phyloP scores from a whole-genome alignment of 1,139 yeast genomes.

The Arxiozyma slooffiae region DNA sequence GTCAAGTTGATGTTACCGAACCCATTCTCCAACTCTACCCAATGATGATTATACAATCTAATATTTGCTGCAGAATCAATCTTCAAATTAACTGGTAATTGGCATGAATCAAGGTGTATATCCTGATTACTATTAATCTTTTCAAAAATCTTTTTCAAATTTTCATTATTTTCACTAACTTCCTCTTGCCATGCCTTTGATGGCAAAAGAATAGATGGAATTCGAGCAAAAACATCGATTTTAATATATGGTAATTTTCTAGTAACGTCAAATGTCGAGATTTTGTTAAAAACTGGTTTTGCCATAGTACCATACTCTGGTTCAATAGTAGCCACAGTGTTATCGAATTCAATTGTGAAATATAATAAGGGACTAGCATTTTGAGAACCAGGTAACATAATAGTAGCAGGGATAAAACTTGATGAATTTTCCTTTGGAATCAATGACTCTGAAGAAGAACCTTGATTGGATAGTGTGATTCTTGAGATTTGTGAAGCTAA shows the following conservation, averaged over 20 bases:
- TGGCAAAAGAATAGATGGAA: slow-evolving; percentile 59
- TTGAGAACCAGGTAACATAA: slow-evolving; percentile 44
- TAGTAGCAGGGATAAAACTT: slow-evolving; percentile 52
- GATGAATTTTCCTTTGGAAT: slow-evolving; percentile 29
- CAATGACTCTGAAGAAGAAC: slow-evolving; percentile 24
- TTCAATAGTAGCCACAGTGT: slow-evolving; percentile 73
- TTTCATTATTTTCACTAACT: slow-evolving; percentile 21
- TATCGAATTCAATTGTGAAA: slow-evolving; percentile 67
- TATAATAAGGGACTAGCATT: slow-evolving; percentile 51
- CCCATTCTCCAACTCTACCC: slow-evolving; percentile 33
- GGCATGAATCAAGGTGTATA: slow-evolving; percentile 32
- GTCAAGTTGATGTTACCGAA: slow-evolving; percentile 46
- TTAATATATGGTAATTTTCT: slow-evolving; percentile 47
- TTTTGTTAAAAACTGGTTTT: slow-evolving; percentile 69
- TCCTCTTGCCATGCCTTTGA: slow-evolving; percentile 34
- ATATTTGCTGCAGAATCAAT: slow-evolving; percentile 33
- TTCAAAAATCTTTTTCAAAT: slow-evolving; percentile 30
- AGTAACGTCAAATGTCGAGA: slow-evolving; percentile 85
- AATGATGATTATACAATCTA: slow-evolving; percentile 41
- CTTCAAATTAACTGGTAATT: slow-evolving; percentile 31
- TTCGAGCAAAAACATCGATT: slow-evolving; percentile 64
- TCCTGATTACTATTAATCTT: slow-evolving; percentile 34
- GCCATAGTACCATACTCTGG: slow-evolving; percentile 64
- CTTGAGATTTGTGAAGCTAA: slow-evolving; percentile 23
- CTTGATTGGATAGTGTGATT: slow-evolving; percentile 19